Evolutionary conservation across 164 flowering plant species (phyloP), one percentile per base, ranked within the genome.

Genomic region (Buxus sempervirens): DNA sequence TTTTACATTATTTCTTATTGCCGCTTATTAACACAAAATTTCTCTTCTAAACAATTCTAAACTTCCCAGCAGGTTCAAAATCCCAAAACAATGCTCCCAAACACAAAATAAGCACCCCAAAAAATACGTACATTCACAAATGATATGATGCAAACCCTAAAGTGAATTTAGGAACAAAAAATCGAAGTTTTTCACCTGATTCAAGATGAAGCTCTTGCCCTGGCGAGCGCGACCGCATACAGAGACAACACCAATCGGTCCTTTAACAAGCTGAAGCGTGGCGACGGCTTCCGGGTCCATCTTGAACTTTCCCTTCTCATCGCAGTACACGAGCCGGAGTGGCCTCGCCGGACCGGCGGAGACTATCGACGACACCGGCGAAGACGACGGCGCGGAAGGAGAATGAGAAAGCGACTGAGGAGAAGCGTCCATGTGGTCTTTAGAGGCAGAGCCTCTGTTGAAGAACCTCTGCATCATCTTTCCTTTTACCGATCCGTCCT

Each of bases 211-310:
- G 81, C 98, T 96, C 83, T 96, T 96, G 57, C 98, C 99, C 76
- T 96, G 99, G 5, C 99, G 91, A 72, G 98, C 98, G 19, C 98
- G 91, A 22, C 99, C 99, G 48, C 99, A 96, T 27, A 96, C 98
- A 18, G 99, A 87, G 70, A 93, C 99, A 14, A 93, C 87, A 4
- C 99, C 98, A 25, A 96, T 81, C 10, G 99, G 99, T 22, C 78
- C 97, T 77, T 93, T 93, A 45, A 96, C 90, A 16, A 96, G 89
- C 74, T 96, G 98, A 32, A 96, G 91, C 26, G 82, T 68, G 19
- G 99, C 89, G 9, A 90, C 88, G 19, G 99, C 96, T 66, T 95
- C 99, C 1, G 97, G 98, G 83, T 96, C 99, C 93, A 96, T 93
- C 72, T 78, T 77, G 66, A 96, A 96, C 90, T 85, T 90, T 0